Base-by-base conservation (phyloP, 1,139 yeast genomes). In the Nadsonia commutata region DNA sequence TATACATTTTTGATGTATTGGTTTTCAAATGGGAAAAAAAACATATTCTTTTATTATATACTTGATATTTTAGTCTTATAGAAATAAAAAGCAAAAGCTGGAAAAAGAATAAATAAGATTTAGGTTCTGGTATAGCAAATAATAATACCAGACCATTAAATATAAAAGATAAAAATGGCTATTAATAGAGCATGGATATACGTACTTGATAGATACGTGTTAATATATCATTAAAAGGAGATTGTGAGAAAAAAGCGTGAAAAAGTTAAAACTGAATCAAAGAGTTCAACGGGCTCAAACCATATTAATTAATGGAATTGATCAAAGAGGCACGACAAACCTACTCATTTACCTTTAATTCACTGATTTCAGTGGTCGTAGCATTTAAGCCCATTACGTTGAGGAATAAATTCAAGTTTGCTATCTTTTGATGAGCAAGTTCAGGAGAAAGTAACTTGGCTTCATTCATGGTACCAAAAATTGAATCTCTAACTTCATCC, bases 311-410 rank as follows among this genome's bases (percentile, higher is more conserved):
- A n/a, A n/a, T n/a, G n/a, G n/a, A n/a, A n/a, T n/a, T n/a, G n/a
- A n/a, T n/a, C n/a, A 9, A 21, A 21, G 6, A 21, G 23, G 8
- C 23, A 21, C 23, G 6, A 6, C 8, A 21, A 6, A 21, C 6
- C 9, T 21, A 21, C 9, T 21, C 23, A 21, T 21, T 21, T 9
- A 21, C 31, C 42, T 43, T 40, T 41, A 63, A 52, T 51, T 62
- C 66, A 8, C 58, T 56, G 48, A 63, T 63, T 43, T 57, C 65
- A 21, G 64, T 61, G 22, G 63, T 54, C 54, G 86, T 85, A 13
- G 96, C 95, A 50, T 84, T 86, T 52, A 90, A 73, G 3, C 98
- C 98, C 93, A 90, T 86, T 43, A 90, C 97, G 53, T 88, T 93
- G 65, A 90, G 73, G 67, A 86, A 88, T 73, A 90, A 68, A 61